A percentile compares a stretch with the other conserved stretches of the same genome.
Conservation (phyloP, 371 early-diverging fungal genomes). For the Mortierella sp. region DNA sequence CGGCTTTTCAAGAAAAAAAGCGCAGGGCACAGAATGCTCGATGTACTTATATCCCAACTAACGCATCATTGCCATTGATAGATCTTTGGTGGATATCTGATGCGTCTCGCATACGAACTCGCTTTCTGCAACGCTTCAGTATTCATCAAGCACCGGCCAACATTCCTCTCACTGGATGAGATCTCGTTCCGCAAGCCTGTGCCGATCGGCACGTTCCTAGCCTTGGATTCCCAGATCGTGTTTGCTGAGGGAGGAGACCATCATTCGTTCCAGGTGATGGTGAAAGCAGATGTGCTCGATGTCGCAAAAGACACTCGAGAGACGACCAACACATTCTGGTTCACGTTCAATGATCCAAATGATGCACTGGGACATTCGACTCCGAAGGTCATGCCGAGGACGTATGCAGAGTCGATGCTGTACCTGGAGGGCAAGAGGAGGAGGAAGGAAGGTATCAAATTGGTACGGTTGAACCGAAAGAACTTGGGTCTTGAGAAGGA, state of each 20-base stretch:
- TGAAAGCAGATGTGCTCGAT: constrained; percentile 84
- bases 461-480: constrained; percentile 26
- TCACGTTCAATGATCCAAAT: constrained; percentile 72
- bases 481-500: constrained; percentile 34
- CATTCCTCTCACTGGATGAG: constrained; percentile 86
- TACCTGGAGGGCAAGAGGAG: constrained; percentile 80
- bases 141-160: constrained; percentile 66
- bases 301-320: constrained; percentile 64
- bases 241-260: constrained; percentile 65
- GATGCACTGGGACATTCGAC: constrained; percentile 17
- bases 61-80: background rate
- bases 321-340: constrained; percentile 87
- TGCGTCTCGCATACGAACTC: constrained; percentile 85
- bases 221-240: constrained; percentile 78
- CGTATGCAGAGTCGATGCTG: constrained; percentile 82
- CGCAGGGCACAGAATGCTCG: background rate
- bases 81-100: constrained; percentile 91
- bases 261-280: constrained; percentile 78
- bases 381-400: constrained; percentile 70
- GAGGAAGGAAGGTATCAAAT: constrained; percentile 26
- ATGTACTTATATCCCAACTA: background rate
- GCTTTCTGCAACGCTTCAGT: constrained; percentile 81
- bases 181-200: constrained; percentile 90
- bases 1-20: background rate
- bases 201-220: constrained; percentile 87